Base-by-base conservation (phyloP, 257 asterid species). In the Voacanga thouarsii region DNA sequence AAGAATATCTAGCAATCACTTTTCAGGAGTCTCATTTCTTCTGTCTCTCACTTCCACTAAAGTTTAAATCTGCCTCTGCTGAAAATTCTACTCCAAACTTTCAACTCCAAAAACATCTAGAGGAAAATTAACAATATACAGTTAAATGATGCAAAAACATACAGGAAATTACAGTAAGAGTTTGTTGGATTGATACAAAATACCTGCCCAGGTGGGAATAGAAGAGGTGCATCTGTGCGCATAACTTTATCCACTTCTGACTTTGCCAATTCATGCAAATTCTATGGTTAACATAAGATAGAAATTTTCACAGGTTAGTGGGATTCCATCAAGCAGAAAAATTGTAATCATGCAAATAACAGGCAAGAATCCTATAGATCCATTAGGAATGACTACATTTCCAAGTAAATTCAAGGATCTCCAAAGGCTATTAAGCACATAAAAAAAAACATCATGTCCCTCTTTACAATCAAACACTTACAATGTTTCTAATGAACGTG, bases 121-220 rank as follows among this genome's bases (percentile, higher is more conserved):
- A 15, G 69, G 71, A 70, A 56, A 18, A 44, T 15, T 78, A 41
- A 41, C 55, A 19, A 60, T 30, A 53, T 24, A 43, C 43, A 19
- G 33, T 43, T 15, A 23, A 9, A 30, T 57, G 37, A 14, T 23
- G 12, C 47, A 49, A 24, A 44, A 28, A 66, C 10, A 37, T 9
- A 50, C 33, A 49, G 37, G n/a, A 63, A 73, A 30, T 21, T n/a
- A 19, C 37, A 57, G 19, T 45, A 44, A 72, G 47, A 0, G 33
- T 12, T 59, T 30, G 12, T 28, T 74, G 55, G 68, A 5, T 47
- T 68, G 43, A 85, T 65, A 68, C 71, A 76, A 65, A 75, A 65
- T 84, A 95, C 98, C 98, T 92, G 98, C 82, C 98, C 98, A 60
- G 98, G 99, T 73, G 97, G 89, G 82, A 88, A 91, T 33, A 95